These are phyloP conservation scores for Diacronema lutheri DNA, from an alignment of 78 protist genomes.

Conservation along the genomic window DNA sequence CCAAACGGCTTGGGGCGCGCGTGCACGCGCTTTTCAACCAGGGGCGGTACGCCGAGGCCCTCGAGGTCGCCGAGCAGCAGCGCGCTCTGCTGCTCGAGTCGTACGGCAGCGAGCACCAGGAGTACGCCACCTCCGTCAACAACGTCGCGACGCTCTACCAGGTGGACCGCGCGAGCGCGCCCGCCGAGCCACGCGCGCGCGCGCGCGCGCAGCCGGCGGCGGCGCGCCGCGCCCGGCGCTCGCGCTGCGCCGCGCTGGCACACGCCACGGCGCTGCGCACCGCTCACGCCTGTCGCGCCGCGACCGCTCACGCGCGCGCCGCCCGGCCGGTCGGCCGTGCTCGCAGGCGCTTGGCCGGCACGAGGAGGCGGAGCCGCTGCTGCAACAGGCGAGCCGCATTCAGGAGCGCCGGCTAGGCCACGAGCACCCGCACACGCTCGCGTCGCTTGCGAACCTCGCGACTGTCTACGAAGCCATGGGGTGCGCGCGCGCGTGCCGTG, in stretches of 20 bases:
- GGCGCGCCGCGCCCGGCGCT: too few relatives aligned
- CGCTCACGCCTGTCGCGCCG: too few relatives aligned
- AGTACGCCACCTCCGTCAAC: conserved; percentile 6
- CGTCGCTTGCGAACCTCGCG: conserved; percentile 11
- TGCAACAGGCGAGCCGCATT: background rate
- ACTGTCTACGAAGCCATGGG: conserved; percentile 26
- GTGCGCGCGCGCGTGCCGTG: too few relatives aligned
- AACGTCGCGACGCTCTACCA: conserved; percentile 11
- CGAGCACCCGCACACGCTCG: conserved; percentile 19
- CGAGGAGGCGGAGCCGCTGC: background rate
- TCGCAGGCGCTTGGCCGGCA: background rate
- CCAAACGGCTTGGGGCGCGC: background rate
- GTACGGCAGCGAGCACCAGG: background rate
- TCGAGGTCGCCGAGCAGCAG: conserved; percentile 9
- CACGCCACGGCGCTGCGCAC: too few relatives aligned
- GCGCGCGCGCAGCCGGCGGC: too few relatives aligned
- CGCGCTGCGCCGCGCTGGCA: too few relatives aligned
- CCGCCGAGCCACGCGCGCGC: too few relatives aligned
- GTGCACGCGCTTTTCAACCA: background rate
- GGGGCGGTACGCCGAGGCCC: background rate
- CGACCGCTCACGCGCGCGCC: too few relatives aligned
- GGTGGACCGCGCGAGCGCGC: background rate
- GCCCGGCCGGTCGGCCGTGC: background rate
- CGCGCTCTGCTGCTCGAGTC: background rate
- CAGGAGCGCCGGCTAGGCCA: background rate